Conservation (phyloP, 805 yeast genomes). For the Kuraishia molischiana region DNA sequence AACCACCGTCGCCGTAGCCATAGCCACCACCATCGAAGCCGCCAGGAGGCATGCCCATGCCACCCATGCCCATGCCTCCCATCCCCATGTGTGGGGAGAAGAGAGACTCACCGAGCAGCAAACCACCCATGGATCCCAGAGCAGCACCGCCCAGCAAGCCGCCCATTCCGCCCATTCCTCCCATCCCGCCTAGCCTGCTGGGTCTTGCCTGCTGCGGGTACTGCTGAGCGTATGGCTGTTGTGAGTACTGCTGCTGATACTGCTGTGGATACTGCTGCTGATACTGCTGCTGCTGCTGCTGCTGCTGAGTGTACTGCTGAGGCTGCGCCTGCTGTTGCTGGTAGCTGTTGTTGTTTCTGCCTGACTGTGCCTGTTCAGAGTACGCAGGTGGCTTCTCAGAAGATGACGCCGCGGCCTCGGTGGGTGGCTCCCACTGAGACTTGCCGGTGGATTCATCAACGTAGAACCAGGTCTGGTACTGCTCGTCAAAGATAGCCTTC, state of each 20-base stretch:
- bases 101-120: conserved; percentile 13
- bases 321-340: conserved; percentile 8
- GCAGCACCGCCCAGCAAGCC: conserved; percentile 23
- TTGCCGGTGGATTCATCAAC: conserved; percentile 63
- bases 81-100: conserved; percentile 1
- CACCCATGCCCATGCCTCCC: background rate
- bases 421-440: conserved; percentile 90
- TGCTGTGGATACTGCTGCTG: conserved; percentile 10
- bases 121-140: conserved; percentile 20
- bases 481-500: conserved; percentile 35
- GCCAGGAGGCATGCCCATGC: conserved; percentile 5
- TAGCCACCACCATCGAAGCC: conserved; percentile 5
- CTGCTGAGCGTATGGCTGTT: conserved; percentile 8
- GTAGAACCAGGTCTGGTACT: conserved; percentile 56
- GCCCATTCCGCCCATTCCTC: conserved; percentile 13
- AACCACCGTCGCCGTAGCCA: conserved; percentile 9
- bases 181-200: conserved; percentile 9
- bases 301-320: conserved; percentile 4
- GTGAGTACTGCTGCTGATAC: conserved; percentile 1
- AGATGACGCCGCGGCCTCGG: conserved; percentile 31
- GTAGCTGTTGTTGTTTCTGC: conserved; percentile 2
- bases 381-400: conserved; percentile 26
- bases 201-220: conserved; percentile 8
- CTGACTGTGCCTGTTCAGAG: conserved; percentile 3
- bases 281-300: conserved; percentile 6